Base-by-base conservation (phyloP, 2,329 filamentous ascomycete genomes). In the Lizonia empirigonia region DNA sequence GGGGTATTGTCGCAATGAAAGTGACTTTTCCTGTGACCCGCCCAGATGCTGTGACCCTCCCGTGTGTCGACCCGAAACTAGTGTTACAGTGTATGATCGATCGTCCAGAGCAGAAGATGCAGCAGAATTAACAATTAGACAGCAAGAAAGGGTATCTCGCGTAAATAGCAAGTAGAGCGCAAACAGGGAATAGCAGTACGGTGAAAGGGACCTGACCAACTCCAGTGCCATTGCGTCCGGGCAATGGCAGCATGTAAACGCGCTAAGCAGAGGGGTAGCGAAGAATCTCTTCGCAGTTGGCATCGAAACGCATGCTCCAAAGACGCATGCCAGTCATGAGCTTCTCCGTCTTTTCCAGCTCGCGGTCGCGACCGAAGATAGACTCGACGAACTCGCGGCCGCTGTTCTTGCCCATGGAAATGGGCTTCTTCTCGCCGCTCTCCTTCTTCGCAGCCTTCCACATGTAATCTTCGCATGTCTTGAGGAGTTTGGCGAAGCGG, bases 371-470 rank as follows among this genome's bases (percentile, higher is more conserved):
- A 60, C 92, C 93, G 66, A 97, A 97, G 64, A 99, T 90, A 44
- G 91, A 92, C 73, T 97, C 88, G 67, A 99, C 93, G 67, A 99
- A 97, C 78, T 97, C 92, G 63, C 89, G 88, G 42, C 94, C 94
- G 45, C 91, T 91, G 73, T 91, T 93, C 80, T 91, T 92, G 70
- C 92, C 93, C 75, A 97, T 72, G 86, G 86, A 57, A 44, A 85
- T 76, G 32, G 82, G 76, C 53, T 85, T 84, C 74, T 86, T 87
- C 33, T 74, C 72, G 62, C 80, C 78, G 51, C 76, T 81, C 75
- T 90, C 82, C 55, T 73, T 72, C 81, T 91, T 93, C 63, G 88
- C 87, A 34, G 88, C 89, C 78, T 89, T 91, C 79, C 94, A 89
- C 94, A 99, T 99, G 71, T 90, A 95, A 39, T 88, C 83, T 78